Evolutionary conservation across 768 basidiomycete genomes (phyloP).

Genomic region (Mycena belliarum): DNA sequence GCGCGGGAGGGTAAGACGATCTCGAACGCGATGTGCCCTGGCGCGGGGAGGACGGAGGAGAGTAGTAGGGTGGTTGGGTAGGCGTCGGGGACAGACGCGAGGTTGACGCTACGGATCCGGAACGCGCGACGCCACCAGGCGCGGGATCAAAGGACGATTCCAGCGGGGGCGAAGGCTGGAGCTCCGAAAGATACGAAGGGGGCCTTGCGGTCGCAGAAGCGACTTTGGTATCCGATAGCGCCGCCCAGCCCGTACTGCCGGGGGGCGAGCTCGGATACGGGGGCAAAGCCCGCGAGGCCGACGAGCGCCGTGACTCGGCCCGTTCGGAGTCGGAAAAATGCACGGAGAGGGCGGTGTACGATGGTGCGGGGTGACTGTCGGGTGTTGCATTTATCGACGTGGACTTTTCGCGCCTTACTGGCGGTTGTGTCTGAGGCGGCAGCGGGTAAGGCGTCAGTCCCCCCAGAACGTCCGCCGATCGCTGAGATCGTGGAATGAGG

Average conservation of each 20-base stretch:
- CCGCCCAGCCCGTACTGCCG: constrained; percentile 15
- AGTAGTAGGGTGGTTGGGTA: constrained; percentile 14
- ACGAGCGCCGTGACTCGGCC: not conserved
- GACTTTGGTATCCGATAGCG: constrained; percentile 15
- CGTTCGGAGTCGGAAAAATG: constrained; percentile 1
- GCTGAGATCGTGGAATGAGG: too few species aligned
- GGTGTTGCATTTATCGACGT: too few species aligned
- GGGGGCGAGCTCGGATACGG: constrained; percentile 15
- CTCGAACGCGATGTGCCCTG: not conserved
- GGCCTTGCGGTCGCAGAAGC: constrained; percentile 9
- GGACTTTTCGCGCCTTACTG: too few species aligned
- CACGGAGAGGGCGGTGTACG: not conserved
- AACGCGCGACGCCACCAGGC: not conserved
- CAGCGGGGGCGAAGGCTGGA: not conserved
- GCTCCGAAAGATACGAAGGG: constrained; percentile 12
- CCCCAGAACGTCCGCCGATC: too few species aligned
- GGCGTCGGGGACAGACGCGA: constrained; percentile 7
- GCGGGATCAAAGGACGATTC: not conserved
- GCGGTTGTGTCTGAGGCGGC: too few species aligned
- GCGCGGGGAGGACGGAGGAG: constrained; percentile 8
- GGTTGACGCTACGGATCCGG: constrained; percentile 14
- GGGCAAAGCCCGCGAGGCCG: constrained; percentile 10
- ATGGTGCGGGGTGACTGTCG: constrained; percentile 9
- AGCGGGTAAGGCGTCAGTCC: too few species aligned
- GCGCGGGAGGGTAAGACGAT: not conserved